Evolutionary conservation across 495 filamentous ascomycete species (phyloP).

Genomic region (Elaphomyces granulatus): DNA sequence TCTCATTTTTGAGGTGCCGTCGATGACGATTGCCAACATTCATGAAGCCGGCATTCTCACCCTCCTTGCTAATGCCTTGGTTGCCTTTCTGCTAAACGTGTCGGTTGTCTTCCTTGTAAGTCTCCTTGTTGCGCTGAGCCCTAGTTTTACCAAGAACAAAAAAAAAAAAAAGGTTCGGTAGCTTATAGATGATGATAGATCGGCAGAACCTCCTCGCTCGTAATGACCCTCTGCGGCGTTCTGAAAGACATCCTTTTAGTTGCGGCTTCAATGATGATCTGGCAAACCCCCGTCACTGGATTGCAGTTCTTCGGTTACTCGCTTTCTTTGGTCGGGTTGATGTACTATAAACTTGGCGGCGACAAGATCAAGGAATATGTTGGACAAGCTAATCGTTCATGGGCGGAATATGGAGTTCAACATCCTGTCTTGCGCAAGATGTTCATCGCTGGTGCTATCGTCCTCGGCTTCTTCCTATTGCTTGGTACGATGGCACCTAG

Average conservation of each 20-base stretch:
- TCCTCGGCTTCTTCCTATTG: constrained; percentile 54
- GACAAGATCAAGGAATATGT: constrained; percentile 72
- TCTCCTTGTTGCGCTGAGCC: no score
- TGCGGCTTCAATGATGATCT: constrained; percentile 75
- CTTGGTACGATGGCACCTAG: constrained; percentile 44
- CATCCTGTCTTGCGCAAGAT: constrained; percentile 65
- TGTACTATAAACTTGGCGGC: constrained; percentile 93
- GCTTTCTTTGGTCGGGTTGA: constrained; percentile 75
- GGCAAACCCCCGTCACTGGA: constrained; percentile 62
- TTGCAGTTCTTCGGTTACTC: constrained; percentile 93
- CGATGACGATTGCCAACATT: constrained; percentile 55
- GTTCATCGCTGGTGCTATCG: constrained; percentile 45
- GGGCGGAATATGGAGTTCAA: constrained; percentile 72
- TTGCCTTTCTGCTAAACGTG: constrained; percentile 82
- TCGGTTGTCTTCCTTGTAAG: constrained; percentile 89
- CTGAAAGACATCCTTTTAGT: constrained; percentile 98
- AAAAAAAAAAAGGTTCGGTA: not conserved
- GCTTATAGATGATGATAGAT: constrained; percentile 41
- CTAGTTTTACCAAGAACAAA: no score
- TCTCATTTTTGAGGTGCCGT: constrained; percentile 64
- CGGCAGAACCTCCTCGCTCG: constrained; percentile 89
- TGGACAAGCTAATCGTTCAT: constrained; percentile 49
- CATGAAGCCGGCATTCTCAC: constrained; percentile 59
- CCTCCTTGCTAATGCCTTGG: constrained; percentile 64
- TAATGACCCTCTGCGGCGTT: constrained; percentile 94